These are phyloP conservation scores for Musa balbisiana DNA, from an alignment of 202 grass and related monocot species.

Conservation along the genomic window DNA sequence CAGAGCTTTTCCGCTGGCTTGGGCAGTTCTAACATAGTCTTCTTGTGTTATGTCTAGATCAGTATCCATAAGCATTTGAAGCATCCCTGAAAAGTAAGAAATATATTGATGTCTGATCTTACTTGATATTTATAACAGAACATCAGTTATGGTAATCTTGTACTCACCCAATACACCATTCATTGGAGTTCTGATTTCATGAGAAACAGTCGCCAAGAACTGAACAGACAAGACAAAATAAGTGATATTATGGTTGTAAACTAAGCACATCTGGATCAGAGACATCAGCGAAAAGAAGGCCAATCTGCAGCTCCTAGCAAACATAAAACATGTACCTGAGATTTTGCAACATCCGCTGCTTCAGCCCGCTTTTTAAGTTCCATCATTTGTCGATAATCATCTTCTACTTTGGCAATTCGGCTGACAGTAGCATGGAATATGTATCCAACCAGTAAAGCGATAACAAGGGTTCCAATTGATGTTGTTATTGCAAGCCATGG, in stretches of 20 bases:
- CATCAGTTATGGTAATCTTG: neutral
- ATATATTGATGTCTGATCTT: neutral
- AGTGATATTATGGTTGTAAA: slow-evolving; percentile 2
- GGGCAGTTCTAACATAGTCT: slow-evolving; percentile 94
- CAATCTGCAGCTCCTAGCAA: neutral
- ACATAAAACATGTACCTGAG: slow-evolving; percentile 46
- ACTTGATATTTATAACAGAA: no score
- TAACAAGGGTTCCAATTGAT: slow-evolving; percentile 66
- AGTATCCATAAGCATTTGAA: slow-evolving; percentile 99
- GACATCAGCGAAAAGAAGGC: neutral
- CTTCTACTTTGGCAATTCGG: slow-evolving; percentile 80
- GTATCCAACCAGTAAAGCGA: slow-evolving; percentile 51
- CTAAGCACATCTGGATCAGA: neutral
- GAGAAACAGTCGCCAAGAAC: slow-evolving; percentile 99
- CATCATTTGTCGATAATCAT: slow-evolving; percentile 71
- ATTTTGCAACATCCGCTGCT: slow-evolving; percentile 86
- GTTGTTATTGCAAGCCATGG: slow-evolving; percentile 72
- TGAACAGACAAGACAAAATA: slow-evolving; percentile 29
- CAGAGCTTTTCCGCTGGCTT: slow-evolving; percentile 89
- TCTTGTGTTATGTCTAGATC: slow-evolving; percentile 84
- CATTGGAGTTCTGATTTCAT: slow-evolving; percentile 99
- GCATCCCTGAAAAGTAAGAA: slow-evolving; percentile 58
- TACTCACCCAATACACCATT: slow-evolving; percentile 93
- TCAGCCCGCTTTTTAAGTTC: slow-evolving; percentile 70
- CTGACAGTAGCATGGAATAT: slow-evolving; percentile 69